Evolutionary conservation across 257 asterid species (phyloP), one percentile per base, ranked within the genome.

Genomic region (Forsythia viridissima): DNA sequence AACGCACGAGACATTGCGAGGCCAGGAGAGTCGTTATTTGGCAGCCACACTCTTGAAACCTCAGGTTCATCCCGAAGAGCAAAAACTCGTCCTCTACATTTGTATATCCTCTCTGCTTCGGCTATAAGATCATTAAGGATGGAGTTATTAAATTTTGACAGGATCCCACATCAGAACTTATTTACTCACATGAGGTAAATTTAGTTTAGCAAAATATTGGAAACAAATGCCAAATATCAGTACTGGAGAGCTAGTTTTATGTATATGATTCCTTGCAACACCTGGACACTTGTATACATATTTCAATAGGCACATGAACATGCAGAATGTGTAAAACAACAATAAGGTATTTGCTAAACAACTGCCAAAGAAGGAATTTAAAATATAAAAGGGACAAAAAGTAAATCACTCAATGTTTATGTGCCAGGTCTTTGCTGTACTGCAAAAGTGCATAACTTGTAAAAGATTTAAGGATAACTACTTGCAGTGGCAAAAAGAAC

Each of bases 1-100:
- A 93, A 89, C 48, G 98, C 98, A 67, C 98, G 97, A 55, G 98
- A 96, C 98, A 93, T 93, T 70, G 98, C 98, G 79, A 93, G 96
- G 65, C 98, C 98, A 36, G 98, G 98, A 70, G 93, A 91, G 87
- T 93, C 85, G 7, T 80, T 81, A 84, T 93, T 81, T 4, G 98
- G 98, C 48, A 93, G 90, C 98, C 98, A 93, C 73, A 93, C 94
- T 86, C 98, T 86, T 59, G 96, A 82, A 76, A 93, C 96, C 46
- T 88, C 98, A 0, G 97, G 97, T 83, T 93, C 98, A 55, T 91
- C 97, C 34, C 76, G 93, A 70, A 93, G 96, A 24, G 98, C 87
- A 85, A 93, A 93, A 71, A 93, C 93, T 34, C 97, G 97, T 48
- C 98, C 98, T 83, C 75, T 93, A 81, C 87, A 89, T 83, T 89